Percentiles rank a stretch among this genome's conserved stretches.
Conservation (phyloP, 1,284 basidiomycete genomes). For the Athelia sp. region DNA sequence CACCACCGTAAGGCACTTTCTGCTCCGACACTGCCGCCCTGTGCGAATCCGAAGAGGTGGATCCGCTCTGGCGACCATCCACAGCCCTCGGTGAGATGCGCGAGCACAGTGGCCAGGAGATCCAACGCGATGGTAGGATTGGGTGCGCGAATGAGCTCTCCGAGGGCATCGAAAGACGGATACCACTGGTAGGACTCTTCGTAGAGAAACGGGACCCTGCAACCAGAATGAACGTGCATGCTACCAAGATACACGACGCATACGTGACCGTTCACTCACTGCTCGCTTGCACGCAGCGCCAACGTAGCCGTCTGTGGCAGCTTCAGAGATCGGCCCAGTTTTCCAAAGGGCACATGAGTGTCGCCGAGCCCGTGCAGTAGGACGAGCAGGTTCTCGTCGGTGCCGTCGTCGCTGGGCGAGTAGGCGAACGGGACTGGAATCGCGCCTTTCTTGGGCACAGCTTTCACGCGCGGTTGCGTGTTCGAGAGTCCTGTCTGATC, state of each 20-base stretch:
- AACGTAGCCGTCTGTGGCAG: slow-evolving; percentile 86
- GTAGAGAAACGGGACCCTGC: slow-evolving; percentile 77
- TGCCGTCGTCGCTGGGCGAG: slow-evolving; percentile 68
- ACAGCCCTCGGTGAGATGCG: slow-evolving; percentile 41
- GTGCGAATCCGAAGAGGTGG: slow-evolving; percentile 87
- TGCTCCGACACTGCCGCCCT: slow-evolving; percentile 78
- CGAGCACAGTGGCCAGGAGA: slow-evolving; percentile 48
- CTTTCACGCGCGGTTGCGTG: slow-evolving; percentile 40
- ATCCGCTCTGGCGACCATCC: slow-evolving; percentile 64
- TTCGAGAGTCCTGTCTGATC: not conserved
- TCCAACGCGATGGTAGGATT: slow-evolving; percentile 68
- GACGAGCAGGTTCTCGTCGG: slow-evolving; percentile 83
- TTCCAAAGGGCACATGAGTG: slow-evolving; percentile 71
- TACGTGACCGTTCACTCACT: slow-evolving; percentile 37
- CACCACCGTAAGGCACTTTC: slow-evolving; percentile 59
- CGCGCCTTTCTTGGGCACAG: slow-evolving; percentile 37
- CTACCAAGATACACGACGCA: not conserved
- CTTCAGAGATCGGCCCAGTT: slow-evolving; percentile 68
- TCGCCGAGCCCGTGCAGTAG: slow-evolving; percentile 91
- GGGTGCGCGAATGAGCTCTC: slow-evolving; percentile 65
- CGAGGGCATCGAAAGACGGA: slow-evolving; percentile 74
- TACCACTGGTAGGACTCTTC: slow-evolving; percentile 87
- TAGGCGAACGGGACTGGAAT: slow-evolving; percentile 62
- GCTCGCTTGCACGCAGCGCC: slow-evolving; percentile 74
- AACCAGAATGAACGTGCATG: not conserved